phyloP scores from a whole-genome alignment of 2,329 filamentous ascomycete species.

The Alternaria viburni region DNA sequence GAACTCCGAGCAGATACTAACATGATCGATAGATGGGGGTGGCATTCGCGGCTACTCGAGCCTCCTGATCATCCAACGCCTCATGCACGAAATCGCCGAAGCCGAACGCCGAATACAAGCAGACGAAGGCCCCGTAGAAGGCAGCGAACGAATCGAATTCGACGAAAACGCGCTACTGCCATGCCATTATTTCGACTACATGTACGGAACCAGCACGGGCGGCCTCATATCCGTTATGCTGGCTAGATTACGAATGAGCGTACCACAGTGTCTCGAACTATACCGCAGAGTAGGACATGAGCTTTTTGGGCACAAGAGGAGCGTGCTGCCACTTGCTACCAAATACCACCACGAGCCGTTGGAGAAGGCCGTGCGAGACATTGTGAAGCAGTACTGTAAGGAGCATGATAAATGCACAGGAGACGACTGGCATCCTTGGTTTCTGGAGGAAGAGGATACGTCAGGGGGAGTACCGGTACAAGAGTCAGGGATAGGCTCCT shows the following conservation, averaged over 20 bases:
- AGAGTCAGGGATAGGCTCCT: conserved; percentile 7
- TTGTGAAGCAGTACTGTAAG: conserved; percentile 54
- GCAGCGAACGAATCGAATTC: conserved; percentile 35
- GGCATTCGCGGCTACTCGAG: conserved; percentile 60
- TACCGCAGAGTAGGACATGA: conserved; percentile 57
- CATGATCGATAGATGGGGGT: conserved; percentile 50
- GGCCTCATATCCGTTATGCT: conserved; percentile 60
- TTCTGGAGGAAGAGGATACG: conserved; percentile 8
- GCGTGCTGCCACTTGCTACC: conserved; percentile 54
- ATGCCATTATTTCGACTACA: conserved; percentile 62
- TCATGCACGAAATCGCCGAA: conserved; percentile 57
- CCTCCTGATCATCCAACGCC: conserved; percentile 55
- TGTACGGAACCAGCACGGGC: conserved; percentile 61
- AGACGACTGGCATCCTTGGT: conserved; percentile 55
- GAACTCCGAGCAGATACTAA: conserved; percentile 19
- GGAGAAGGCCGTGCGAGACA: conserved; percentile 55
- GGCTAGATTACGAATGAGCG: conserved; percentile 57
- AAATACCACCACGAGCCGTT: conserved; percentile 59
- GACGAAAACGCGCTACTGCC: conserved; percentile 54
- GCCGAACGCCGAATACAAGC: conserved; percentile 53
- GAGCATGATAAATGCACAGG: conserved; percentile 52
- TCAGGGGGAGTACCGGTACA: not conserved
- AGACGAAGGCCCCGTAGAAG: conserved; percentile 50
- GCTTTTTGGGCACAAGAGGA: conserved; percentile 55
- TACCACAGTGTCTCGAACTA: conserved; percentile 55